phyloP scores from a whole-genome alignment of 495 filamentous ascomycete genomes.

The Aspergillus saccharolyticus region DNA sequence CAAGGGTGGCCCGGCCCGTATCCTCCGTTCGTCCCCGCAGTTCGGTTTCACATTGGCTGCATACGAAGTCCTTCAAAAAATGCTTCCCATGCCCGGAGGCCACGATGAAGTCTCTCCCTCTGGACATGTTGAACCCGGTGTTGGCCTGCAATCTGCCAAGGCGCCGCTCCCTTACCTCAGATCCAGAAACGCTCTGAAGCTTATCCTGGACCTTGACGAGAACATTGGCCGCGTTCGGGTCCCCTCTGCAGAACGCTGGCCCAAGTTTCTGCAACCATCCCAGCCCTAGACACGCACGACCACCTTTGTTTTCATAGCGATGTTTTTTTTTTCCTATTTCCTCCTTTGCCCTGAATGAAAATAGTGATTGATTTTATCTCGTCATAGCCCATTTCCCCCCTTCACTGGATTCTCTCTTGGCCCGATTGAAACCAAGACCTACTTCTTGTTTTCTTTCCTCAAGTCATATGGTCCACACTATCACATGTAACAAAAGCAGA shows the following conservation, averaged over 20 bases:
- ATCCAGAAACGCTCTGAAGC: conserved; percentile 91
- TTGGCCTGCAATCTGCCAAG: conserved; percentile 53
- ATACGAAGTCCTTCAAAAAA: conserved; percentile 84
- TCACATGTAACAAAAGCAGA: conserved; percentile 35
- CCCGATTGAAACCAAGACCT: conserved; percentile 7
- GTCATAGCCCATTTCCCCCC: neutral
- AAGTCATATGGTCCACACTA: conserved; percentile 15
- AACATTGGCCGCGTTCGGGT: conserved; percentile 71
- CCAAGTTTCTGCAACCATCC: conserved; percentile 32
- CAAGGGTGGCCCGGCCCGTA: conserved; percentile 94
- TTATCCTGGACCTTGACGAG: conserved; percentile 90
- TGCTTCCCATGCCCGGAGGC: conserved; percentile 74
- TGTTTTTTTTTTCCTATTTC: conserved; percentile 15
- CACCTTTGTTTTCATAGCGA: conserved; percentile 29
- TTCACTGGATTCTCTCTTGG: conserved; percentile 9
- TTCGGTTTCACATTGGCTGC: conserved; percentile 96
- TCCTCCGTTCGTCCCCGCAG: conserved; percentile 88
- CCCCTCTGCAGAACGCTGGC: conserved; percentile 47
- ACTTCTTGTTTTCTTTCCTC: conserved; percentile 5
- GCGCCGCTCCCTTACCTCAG: conserved; percentile 75
- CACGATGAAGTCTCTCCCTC: conserved; percentile 41
- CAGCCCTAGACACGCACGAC: conserved; percentile 29
- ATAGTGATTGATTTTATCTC: conserved; percentile 14
- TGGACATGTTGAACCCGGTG: conserved; percentile 48
- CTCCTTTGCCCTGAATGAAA: conserved; percentile 21